Conservation (phyloP, 305 asterid species). For the Fraxinus dipetala region DNA sequence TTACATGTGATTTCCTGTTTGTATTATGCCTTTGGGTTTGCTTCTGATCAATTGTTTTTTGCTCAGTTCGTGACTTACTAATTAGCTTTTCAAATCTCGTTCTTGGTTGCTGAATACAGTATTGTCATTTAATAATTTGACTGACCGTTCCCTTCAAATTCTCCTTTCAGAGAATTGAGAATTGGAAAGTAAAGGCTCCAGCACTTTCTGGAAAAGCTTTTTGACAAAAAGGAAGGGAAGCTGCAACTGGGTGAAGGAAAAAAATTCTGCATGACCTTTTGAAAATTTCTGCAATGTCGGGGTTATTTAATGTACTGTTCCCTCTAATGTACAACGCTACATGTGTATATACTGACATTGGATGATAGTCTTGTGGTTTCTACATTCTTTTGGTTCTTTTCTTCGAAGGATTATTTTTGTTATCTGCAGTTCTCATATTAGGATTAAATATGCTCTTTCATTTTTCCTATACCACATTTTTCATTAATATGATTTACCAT, state of each 20-base stretch:
- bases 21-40: not conserved
- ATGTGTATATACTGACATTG: slow-evolving; percentile 13
- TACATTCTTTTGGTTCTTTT: slow-evolving; percentile 22
- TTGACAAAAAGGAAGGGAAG: slow-evolving; percentile 40
- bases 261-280: slow-evolving; percentile 60
- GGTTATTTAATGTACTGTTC: slow-evolving; percentile 77
- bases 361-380: slow-evolving; percentile 18
- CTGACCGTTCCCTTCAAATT: slow-evolving; percentile 25
- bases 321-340: slow-evolving; percentile 25
- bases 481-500: not conserved
- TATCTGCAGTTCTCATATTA: not conserved
- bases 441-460: not conserved
- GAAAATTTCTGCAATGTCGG: slow-evolving; percentile 83
- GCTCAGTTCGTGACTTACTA: slow-evolving; percentile 1
- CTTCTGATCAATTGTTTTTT: not conserved
- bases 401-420: not conserved
- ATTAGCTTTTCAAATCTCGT: slow-evolving; percentile 5
- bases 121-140: slow-evolving; percentile 19
- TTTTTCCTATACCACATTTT: slow-evolving; percentile 9
- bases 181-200: slow-evolving; percentile 36
- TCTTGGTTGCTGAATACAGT: slow-evolving; percentile 12
- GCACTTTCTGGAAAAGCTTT: slow-evolving; percentile 36
- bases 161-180: slow-evolving; percentile 39
- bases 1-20: not conserved
- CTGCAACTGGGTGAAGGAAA: slow-evolving; percentile 47